phyloP scores from a whole-genome alignment of 1,284 basidiomycete species.

The Chalciporus sp. region DNA sequence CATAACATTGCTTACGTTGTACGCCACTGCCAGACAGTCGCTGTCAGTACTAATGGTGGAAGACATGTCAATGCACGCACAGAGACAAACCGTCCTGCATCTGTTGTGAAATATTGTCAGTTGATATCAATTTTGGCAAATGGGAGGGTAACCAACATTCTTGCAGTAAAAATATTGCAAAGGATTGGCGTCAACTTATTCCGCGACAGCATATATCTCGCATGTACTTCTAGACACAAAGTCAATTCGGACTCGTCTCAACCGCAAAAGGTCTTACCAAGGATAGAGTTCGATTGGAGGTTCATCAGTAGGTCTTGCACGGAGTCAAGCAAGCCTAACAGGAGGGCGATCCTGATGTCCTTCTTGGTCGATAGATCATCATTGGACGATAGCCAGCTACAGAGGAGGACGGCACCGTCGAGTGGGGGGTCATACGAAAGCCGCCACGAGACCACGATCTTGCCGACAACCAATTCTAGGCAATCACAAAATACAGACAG shows the following conservation, averaged over 20 bases:
- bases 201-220: constrained; percentile 22
- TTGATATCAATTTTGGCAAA: not conserved
- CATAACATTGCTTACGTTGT: constrained; percentile 11
- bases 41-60: not conserved
- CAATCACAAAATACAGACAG: constrained; percentile 48
- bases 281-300: constrained; percentile 15
- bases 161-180: constrained; percentile 24
- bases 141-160: constrained; percentile 25
- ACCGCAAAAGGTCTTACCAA: constrained; percentile 11
- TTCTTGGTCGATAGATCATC: constrained; percentile 28
- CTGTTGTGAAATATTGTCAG: constrained; percentile 14
- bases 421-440: constrained; percentile 27
- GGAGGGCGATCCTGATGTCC: constrained; percentile 11
- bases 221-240: not conserved
- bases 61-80: constrained; percentile 18
- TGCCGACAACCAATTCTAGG: constrained; percentile 45
- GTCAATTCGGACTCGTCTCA: not conserved
- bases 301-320: constrained; percentile 16
- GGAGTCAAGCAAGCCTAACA: constrained; percentile 8
- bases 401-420: constrained; percentile 49
- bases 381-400: constrained; percentile 45
- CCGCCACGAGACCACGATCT: constrained; percentile 38
- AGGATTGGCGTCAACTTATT: constrained; percentile 27
- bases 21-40: constrained; percentile 12
- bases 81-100: constrained; percentile 28